Base-by-base conservation (phyloP, 2,329 filamentous ascomycete genomes). In the Arthrobotrys entomopaga region DNA sequence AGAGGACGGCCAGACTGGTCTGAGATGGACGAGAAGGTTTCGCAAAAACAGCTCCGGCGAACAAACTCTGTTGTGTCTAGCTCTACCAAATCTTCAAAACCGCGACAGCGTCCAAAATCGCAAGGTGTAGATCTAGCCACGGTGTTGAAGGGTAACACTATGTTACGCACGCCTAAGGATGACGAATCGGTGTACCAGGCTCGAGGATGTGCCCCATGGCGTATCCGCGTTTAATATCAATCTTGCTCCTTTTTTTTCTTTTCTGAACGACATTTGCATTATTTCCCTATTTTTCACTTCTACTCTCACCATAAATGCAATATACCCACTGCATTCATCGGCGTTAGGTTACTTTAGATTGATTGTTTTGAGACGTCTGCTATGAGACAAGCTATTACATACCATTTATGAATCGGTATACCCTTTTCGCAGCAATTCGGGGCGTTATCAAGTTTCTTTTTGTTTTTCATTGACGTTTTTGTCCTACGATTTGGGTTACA, bases 131-230 rank as follows among this genome's bases (percentile, higher is more conserved):
- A 74, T 26, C 49, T 74, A 1, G 19, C 22, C 26, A 34, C 49
- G 0, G 50, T 74, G n/a, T 42, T 63, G 5, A 66, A 74, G 40
- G 57, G 60, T 4, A 66, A 67, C 22, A 42, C 61, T 11, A 57
- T 64, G 22, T 38, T 74, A 13, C 57, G 48, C 38, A 52, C 59
- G 48, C 53, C 70, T 19, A 65, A 43, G 34, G 70, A 74, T 16
- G 63, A 60, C 16, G 70, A 67, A 64, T 74, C 70, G 42, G 63
- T 74, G 67, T 64, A 67, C 56, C 64, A 74, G 19, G 63, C 57
- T 22, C 63, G 70, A 60, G 70, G 70, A 48, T 74, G 70, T 53
- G 70, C 65, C 40, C 70, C 70, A 34, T 74, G 70, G 70, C 63
- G 63, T 22, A 49, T 67, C 42, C 70, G 63, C 22, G 57, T 59